A percentile compares a stretch with the other conserved stretches of the same genome.
Evolutionary conservation across 2,329 filamentous ascomycete species (phyloP).

Genomic region (Calycina marina): DNA sequence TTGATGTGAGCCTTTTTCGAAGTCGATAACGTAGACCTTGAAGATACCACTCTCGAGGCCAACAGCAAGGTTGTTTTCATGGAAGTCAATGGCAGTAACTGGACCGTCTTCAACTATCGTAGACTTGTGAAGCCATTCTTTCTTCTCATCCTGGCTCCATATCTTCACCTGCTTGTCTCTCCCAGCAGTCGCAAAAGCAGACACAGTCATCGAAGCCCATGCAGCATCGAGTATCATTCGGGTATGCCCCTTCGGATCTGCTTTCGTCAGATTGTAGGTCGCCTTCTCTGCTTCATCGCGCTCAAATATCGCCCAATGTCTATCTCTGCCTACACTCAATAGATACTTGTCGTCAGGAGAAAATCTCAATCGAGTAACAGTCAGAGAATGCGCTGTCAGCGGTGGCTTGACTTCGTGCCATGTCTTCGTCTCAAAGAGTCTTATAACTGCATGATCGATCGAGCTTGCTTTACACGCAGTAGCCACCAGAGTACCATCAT

Average conservation of each 20-base stretch:
- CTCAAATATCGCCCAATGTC: slow-evolving; percentile 78
- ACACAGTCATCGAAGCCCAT: slow-evolving; percentile 46
- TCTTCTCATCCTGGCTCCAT: slow-evolving; percentile 34
- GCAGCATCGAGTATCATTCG: slow-evolving; percentile 84
- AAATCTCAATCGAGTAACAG: slow-evolving; percentile 71
- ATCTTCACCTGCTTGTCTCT: slow-evolving; percentile 75
- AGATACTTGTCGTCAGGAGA: slow-evolving; percentile 59
- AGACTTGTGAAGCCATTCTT: slow-evolving; percentile 27
- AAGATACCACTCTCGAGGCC: slow-evolving; percentile 35
- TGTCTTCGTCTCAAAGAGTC: slow-evolving; percentile 70
- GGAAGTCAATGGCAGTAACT: slow-evolving; percentile 59
- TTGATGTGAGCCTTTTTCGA: slow-evolving; percentile 13
- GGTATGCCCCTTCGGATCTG: slow-evolving; percentile 73
- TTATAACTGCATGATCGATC: slow-evolving; percentile 84
- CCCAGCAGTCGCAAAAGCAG: slow-evolving; percentile 71
- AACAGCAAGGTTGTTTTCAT: slow-evolving; percentile 35
- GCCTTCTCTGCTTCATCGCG: slow-evolving; percentile 26
- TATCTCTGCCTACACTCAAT: slow-evolving; percentile 79
- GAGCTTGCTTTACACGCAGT: slow-evolving; percentile 90
- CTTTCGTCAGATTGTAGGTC: slow-evolving; percentile 41
- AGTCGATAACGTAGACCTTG: slow-evolving; percentile 14
- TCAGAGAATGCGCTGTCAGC: slow-evolving; percentile 73
- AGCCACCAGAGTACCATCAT: slow-evolving; percentile 63
- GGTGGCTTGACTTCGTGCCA: slow-evolving; percentile 84
- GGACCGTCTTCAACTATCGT: slow-evolving; percentile 37